Evolutionary conservation across 805 yeast genomes (phyloP), one percentile per base, ranked within the genome.

Genomic region (Saccharomycopsis malanga): DNA sequence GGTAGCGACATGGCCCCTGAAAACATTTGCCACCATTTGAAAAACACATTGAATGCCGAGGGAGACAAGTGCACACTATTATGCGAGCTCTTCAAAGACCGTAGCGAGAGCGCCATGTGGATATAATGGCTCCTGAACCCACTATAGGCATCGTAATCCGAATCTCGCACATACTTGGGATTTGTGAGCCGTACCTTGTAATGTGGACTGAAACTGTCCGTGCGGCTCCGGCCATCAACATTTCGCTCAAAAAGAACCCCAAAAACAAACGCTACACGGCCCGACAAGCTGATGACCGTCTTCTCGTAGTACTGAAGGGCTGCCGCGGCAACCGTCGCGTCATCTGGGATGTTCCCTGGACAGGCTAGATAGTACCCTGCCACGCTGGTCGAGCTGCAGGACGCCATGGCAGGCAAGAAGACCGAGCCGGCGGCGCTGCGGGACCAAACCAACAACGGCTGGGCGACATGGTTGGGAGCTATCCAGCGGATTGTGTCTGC

Each of bases 11-110:
- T 67, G 46, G 82, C 80, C 22, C 91, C 82, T n/a, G 82, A 74
- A 62, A 91, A 91, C 54, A 85, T 73, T 29, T 66, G 64, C 95
- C 96, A 89, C 98, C 98, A 93, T 3, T 63, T 59, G 57, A 78
- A 79, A 65, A 93, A 88, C 50, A 79, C 83, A 5, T 66, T 60
- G 54, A 91, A 70, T 0, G 81, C 73, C 3, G 68, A 68, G 1
- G 96, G 95, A 2, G 88, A 72, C 44, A 91, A 64, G 59, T 89
- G 95, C 39, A 85, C 72, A 1, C 88, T 71, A 63, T 89, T 91
- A 56, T 80, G 79, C 10, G 39, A 53, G 4, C 55, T 48, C 10
- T 59, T 53, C n/a, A 58, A 59, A 0, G 84, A 76, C 2, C 66
- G 57, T 27, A 84, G 67, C 0, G 77, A 64, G 34, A 84, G 65